phyloP scores from a whole-genome alignment of 768 basidiomycete genomes.

The Kwoniella bestiolae region DNA sequence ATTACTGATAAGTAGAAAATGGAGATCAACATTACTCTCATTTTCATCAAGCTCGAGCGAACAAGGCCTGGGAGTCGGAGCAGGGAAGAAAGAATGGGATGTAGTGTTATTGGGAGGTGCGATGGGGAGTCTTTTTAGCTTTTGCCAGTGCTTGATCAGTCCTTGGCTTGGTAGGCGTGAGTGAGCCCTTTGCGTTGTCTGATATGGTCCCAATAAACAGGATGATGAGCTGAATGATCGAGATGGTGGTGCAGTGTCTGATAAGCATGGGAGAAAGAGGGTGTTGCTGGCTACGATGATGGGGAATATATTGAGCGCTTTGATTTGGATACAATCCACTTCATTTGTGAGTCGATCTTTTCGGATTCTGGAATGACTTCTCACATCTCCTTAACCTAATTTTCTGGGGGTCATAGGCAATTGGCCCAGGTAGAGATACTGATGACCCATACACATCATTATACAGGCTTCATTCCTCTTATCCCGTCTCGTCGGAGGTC shows the following conservation, averaged over 20 bases:
- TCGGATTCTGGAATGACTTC: not conserved
- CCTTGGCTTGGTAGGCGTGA: slow-evolving; percentile 75
- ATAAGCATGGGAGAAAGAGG: slow-evolving; percentile 84
- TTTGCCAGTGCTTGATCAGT: slow-evolving; percentile 62
- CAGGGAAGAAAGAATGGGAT: slow-evolving; percentile 73
- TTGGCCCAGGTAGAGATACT: too few relatives aligned
- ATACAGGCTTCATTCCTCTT: slow-evolving; percentile 79
- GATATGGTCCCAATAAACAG: not conserved
- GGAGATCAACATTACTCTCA: slow-evolving; percentile 65
- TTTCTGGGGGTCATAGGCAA: too few relatives aligned
- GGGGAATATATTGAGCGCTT: slow-evolving; percentile 88
- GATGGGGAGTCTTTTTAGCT: slow-evolving; percentile 67
- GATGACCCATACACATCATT: too few relatives aligned
- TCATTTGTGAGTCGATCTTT: slow-evolving; percentile 65
- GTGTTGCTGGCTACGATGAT: slow-evolving; percentile 85
- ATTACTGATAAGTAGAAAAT: slow-evolving; percentile 67
- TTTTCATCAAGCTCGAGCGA: slow-evolving; percentile 46
- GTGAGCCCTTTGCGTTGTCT: not conserved
- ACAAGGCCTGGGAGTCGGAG: not conserved
- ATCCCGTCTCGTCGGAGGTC: slow-evolving; percentile 85
- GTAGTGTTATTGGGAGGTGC: slow-evolving; percentile 91
- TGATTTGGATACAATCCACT: slow-evolving; percentile 89
- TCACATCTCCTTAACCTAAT: not conserved
- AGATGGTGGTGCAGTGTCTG: slow-evolving; percentile 79
- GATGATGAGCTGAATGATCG: slow-evolving; percentile 18